phyloP scores from a whole-genome alignment of 495 filamentous ascomycete species.

The Letharia lupina region DNA sequence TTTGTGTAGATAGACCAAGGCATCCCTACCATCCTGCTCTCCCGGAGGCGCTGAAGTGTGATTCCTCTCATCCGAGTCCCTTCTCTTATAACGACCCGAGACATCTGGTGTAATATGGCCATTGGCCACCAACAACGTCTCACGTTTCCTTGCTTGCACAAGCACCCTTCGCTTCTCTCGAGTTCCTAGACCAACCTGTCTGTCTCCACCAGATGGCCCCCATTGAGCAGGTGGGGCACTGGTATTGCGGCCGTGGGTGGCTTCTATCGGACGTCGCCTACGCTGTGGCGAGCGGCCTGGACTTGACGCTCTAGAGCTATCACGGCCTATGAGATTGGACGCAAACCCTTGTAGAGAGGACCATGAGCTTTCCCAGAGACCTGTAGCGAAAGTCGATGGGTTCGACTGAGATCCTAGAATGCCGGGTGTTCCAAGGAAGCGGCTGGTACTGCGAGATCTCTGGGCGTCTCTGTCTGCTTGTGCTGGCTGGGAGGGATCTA shows the following conservation, averaged over 20 bases:
- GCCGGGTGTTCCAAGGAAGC: slow-evolving; percentile 28
- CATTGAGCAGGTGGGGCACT: slow-evolving; percentile 40
- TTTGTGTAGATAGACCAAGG: slow-evolving; percentile 81
- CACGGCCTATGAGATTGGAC: slow-evolving; percentile 45
- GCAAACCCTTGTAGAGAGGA: slow-evolving; percentile 46
- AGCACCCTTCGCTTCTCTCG: slow-evolving; percentile 48
- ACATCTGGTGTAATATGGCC: slow-evolving; percentile 39
- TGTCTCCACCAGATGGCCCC: slow-evolving; percentile 44
- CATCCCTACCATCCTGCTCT: slow-evolving; percentile 54
- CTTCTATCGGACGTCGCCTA: slow-evolving; percentile 40
- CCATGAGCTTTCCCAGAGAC: slow-evolving; percentile 46
- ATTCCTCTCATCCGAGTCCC: slow-evolving; percentile 48
- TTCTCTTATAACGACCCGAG: slow-evolving; percentile 47
- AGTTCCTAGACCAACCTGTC: slow-evolving; percentile 45
- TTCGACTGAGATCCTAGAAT: slow-evolving; percentile 27
- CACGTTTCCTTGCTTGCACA: slow-evolving; percentile 54
- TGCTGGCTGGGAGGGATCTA: slow-evolving; percentile 34
- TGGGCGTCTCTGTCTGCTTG: slow-evolving; percentile 10
- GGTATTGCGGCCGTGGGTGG: slow-evolving; percentile 35
- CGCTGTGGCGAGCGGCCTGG: slow-evolving; percentile 30
- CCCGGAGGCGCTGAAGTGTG: slow-evolving; percentile 27
- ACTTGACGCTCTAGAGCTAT: slow-evolving; percentile 31
- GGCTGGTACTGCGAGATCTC: slow-evolving; percentile 28
- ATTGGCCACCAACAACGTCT: slow-evolving; percentile 50
- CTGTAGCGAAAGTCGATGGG: slow-evolving; percentile 33